Base-by-base conservation (phyloP, 805 yeast species). In the Brettanomyces nanus region DNA sequence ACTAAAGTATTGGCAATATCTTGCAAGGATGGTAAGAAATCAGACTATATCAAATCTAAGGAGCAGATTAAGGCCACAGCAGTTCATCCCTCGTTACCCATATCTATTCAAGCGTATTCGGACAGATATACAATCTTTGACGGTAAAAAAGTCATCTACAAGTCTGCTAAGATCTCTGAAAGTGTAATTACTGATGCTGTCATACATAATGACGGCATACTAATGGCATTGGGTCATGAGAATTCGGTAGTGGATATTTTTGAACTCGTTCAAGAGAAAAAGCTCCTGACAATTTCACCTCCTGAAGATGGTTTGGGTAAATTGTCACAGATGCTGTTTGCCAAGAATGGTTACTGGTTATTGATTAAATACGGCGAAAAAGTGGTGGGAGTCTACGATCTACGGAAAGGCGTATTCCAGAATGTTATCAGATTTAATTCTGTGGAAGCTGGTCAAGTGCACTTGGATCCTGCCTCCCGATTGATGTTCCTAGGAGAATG, bases 261-360 rank as follows among this genome's bases (percentile, higher is more conserved):
- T 45, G 68, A 66, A 40, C 45, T 73, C 19, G 53, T 69, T 3
- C 55, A 59, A 21, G 65, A 70, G 3, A 47, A 48, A 9, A 38
- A 54, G 15, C 68, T 61, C 7, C 52, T 73, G 3, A 54, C 58
- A 4, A 45, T 71, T 19, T 22, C 11, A 15, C 40, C 33, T 6
- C 31, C 51, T 28, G 47, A 37, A 21, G 42, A 43, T 2, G 45
- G 39, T 10, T 40, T 38, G 27, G 46, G 45, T 28, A 19, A 37
- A 15, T 11, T 39, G 6, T 17, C 31, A 9, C 26, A 26, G 27
- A 5, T 34, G 13, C n/a, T 14, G 26, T 47, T 47, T 42, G 49
- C 51, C n/a, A 10, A 31, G 3, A 81, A 81, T 50, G 90, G 90
- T 1, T 78, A 75, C 53, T 77, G 80, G 71, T 51, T 81, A 15